Conservation (phyloP, 2,329 filamentous ascomycete genomes). For the Periconia sp. region DNA sequence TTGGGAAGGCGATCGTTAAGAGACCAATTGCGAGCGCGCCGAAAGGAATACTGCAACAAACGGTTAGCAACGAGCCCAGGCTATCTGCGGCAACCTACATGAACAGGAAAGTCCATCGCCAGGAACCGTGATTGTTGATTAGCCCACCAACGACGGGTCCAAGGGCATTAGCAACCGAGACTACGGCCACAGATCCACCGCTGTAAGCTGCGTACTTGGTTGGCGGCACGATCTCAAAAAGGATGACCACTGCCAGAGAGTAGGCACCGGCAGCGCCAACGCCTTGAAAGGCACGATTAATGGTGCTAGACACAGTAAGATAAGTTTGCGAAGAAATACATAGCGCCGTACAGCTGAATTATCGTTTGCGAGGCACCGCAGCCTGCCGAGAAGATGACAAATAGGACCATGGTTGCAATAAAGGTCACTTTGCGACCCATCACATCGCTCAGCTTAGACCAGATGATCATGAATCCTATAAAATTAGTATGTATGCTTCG, state of each 20-base stretch:
- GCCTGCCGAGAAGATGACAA: conserved; percentile 37
- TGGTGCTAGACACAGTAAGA: background rate
- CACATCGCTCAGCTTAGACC: conserved; percentile 41
- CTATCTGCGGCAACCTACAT: no score
- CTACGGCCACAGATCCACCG: background rate
- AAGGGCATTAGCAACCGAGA: conserved; percentile 28
- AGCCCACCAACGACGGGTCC: conserved; percentile 48
- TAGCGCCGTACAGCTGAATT: background rate
- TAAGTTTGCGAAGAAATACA: no score
- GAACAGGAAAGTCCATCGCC: conserved; percentile 39
- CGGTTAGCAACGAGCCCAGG: background rate
- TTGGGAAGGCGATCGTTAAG: background rate
- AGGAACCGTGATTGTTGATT: conserved; percentile 39
- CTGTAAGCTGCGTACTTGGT: background rate
- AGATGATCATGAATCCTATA: conserved; percentile 26
- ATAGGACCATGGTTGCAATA: conserved; percentile 28
- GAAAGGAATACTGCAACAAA: background rate
- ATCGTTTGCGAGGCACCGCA: conserved; percentile 36
- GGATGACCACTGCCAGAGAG: background rate
- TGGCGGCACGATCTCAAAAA: background rate
- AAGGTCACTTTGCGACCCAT: conserved; percentile 34
- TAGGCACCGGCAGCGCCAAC: background rate
- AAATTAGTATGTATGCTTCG: no score
- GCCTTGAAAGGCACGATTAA: conserved; percentile 3
- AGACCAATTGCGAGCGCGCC: background rate